phyloP scores from a whole-genome alignment of 306 rosid genomes.

The Pueraria montana region DNA sequence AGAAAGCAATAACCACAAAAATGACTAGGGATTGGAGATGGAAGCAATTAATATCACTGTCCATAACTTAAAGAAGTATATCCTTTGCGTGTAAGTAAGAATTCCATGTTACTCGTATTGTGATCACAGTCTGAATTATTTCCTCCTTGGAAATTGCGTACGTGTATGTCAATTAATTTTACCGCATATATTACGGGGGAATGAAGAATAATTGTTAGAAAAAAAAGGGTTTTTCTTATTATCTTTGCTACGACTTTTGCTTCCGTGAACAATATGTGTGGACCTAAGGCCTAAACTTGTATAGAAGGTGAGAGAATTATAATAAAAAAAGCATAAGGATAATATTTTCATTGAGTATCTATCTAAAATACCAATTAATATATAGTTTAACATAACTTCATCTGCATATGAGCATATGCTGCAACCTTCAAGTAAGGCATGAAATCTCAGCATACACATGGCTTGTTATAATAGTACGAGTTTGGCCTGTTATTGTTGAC shows the following conservation, averaged over 20 bases:
- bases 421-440: conserved; percentile 48
- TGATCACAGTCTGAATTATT: not conserved
- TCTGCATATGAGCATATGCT: conserved; percentile 35
- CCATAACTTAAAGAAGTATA: conserved; percentile 7
- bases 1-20: conserved; percentile 26
- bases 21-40: not conserved
- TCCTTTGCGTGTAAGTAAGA: conserved; percentile 45
- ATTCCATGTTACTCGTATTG: conserved; percentile 3
- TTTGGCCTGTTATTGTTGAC: conserved; percentile 23
- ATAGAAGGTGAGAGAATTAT: not conserved
- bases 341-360: conserved; percentile 17
- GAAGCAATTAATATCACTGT: conserved; percentile 7
- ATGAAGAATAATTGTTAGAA: not conserved
- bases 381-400: not conserved
- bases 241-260: not conserved
- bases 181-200: not conserved
- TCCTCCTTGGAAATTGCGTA: not conserved
- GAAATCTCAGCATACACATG: conserved; percentile 54
- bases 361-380: conserved; percentile 16
- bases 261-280: not conserved
- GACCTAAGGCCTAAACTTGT: conserved; percentile 1
- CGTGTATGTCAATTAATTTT: conserved; percentile 22
- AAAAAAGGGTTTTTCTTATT: not conserved
- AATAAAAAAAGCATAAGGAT: not conserved
- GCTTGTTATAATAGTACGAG: conserved; percentile 26